Conservation (phyloP, 148 eudicot genomes). For the Amaranthus palmeri region DNA sequence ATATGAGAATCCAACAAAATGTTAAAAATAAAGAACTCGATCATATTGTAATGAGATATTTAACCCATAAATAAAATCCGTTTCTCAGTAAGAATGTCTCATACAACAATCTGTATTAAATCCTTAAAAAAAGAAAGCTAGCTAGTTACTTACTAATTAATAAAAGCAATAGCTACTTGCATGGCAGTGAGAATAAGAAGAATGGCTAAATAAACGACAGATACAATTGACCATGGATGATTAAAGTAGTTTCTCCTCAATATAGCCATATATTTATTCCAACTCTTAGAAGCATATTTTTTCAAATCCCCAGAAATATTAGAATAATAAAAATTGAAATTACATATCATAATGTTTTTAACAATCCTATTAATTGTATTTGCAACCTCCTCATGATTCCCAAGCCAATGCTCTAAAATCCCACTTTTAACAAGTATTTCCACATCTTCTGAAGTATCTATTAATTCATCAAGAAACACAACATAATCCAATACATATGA, state of each 20-base stretch:
- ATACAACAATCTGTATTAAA: no score
- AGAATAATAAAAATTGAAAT: not conserved
- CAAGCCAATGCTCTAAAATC: slow-evolving; percentile 21
- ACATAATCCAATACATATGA: slow-evolving; percentile 25
- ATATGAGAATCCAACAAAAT: no score
- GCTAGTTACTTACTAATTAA: no score
- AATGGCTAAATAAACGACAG: not conserved
- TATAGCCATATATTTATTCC: slow-evolving; percentile 14
- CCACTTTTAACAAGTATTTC: slow-evolving; percentile 18
- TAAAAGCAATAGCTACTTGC: not conserved
- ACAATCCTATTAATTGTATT: slow-evolving; percentile 6
- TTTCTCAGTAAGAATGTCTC: no score
- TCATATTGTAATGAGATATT: no score
- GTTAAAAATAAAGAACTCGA: no score
- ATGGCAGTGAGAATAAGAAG: slow-evolving; percentile 11
- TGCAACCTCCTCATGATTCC: slow-evolving; percentile 10
- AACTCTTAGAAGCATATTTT: slow-evolving; percentile 2
- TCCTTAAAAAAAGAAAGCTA: no score
- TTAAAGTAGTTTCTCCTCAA: slow-evolving; percentile 17
- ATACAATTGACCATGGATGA: slow-evolving; percentile 25
- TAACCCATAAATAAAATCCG: no score
- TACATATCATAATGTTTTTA: not conserved
- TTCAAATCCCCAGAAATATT: slow-evolving; percentile 2
- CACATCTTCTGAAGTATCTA: slow-evolving; percentile 24
- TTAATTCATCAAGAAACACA: slow-evolving; percentile 14